phyloP scores from a whole-genome alignment of 306 rosid species.

The Sphenostylis stenocarpa region DNA sequence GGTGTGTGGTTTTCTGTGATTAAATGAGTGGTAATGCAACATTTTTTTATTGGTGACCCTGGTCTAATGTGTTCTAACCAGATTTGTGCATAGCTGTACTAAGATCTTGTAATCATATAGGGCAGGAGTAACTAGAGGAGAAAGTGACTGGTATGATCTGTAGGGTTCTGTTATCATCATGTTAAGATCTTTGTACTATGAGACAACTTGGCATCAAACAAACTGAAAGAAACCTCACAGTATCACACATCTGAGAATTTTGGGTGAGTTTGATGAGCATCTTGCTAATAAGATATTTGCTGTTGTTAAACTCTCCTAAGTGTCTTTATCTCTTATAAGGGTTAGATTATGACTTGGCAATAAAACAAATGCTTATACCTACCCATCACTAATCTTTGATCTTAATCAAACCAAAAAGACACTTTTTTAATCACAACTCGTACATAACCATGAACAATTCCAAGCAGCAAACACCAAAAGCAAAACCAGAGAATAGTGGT shows the following conservation, averaged over 20 bases:
- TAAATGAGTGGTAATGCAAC: neutral
- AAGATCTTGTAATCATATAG: neutral
- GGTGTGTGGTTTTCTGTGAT: neutral
- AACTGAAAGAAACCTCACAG: conserved; percentile 10
- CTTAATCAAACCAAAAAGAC: neutral
- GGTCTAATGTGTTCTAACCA: neutral
- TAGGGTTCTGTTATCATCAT: neutral
- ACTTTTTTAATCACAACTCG: neutral
- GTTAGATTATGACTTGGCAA: neutral
- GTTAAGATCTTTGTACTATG: neutral
- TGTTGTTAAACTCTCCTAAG: neutral
- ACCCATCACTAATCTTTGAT: neutral
- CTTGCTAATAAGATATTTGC: neutral
- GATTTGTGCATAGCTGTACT: neutral
- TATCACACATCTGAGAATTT: conserved; percentile 2
- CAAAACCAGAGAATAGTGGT: neutral
- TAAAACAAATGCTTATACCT: conserved; percentile 14
- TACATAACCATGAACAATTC: neutral
- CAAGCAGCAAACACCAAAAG: conserved; percentile 5
- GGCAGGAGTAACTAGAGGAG: neutral
- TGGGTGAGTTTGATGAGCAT: neutral
- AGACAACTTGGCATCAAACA: neutral
- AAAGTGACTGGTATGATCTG: neutral
- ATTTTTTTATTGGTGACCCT: neutral
- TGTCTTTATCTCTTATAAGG: neutral